Evolutionary conservation across 2,329 filamentous ascomycete genomes (phyloP).

Genomic region (Cladosporium sp.): DNA sequence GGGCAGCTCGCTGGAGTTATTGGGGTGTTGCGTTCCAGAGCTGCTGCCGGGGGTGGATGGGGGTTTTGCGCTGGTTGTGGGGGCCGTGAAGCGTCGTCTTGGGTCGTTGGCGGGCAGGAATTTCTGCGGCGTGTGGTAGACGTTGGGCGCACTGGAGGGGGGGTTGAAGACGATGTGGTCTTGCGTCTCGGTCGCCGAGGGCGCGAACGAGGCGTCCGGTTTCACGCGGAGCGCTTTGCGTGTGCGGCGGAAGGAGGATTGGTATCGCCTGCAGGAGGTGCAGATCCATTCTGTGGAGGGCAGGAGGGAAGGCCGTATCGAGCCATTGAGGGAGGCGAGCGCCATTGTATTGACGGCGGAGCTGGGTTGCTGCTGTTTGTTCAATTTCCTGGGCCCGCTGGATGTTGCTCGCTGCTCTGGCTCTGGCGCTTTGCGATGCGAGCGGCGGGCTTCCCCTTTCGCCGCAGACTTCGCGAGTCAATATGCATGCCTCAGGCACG

Average conservation of each 20-base stretch:
- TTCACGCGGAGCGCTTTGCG: conserved; percentile 42
- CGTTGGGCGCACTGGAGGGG: conserved; percentile 56
- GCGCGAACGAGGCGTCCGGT: conserved; percentile 38
- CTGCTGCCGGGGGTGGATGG: conserved; percentile 15
- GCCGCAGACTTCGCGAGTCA: no score
- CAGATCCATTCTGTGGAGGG: conserved; percentile 24
- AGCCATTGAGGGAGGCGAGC: conserved; percentile 7
- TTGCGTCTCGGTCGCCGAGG: conserved; percentile 29
- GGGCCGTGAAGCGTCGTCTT: conserved; percentile 38
- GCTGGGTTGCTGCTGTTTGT: no score
- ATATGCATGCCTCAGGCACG: no score
- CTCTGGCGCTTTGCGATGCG: no score
- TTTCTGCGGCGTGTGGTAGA: conserved; percentile 58
- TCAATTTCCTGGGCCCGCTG: no score
- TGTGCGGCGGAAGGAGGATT: conserved; percentile 41
- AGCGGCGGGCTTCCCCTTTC: no score
- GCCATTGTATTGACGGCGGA: conserved; percentile 2
- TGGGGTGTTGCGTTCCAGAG: conserved; percentile 20
- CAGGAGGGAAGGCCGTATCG: conserved; percentile 19
- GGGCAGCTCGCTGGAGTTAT: conserved; percentile 32
- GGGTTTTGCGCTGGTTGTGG: conserved; percentile 24
- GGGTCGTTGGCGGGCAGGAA: conserved; percentile 57
- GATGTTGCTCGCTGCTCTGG: no score
- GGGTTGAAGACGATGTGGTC: conserved; percentile 62
- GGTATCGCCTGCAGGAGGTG: conserved; percentile 32